Base-by-base conservation (phyloP, 108 stramenopile genomes). In the Cyclotella baltica region DNA sequence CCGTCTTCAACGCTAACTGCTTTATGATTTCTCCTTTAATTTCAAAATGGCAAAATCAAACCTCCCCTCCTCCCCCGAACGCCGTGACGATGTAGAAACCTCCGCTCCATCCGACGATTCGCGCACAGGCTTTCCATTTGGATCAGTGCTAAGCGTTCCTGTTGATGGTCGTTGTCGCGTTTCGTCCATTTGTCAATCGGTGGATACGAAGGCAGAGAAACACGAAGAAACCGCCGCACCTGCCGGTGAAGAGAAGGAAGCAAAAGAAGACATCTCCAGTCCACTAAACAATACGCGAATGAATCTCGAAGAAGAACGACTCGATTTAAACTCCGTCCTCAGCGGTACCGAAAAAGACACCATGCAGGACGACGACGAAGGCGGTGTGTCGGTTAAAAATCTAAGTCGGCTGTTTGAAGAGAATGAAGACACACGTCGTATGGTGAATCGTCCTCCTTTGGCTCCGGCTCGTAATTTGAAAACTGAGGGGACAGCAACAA, bases 21-120 rank as follows among this genome's bases (percentile, higher is more conserved):
- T 43, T 43, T 43, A 43, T 43, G 40, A 10, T 10, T 13, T 43
- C 40, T 10, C 13, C 13, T 43, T 13, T 13, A 13, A 43, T 43
- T 43, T 43, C 13, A 13, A 43, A 43, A n/a, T n/a, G n/a, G n/a
- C n/a, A n/a, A n/a, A n/a, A n/a, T n/a, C n/a, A n/a, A n/a, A n/a
- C n/a, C n/a, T n/a, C 55, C 2, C 27, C 27, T 13, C 34, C 18
- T 15, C 20, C 13, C 1, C 59, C 19, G 64, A 65, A 2, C 38
- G 46, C 23, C 38, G 64, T 22, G 64, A 65, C 64, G 64, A 65
- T 43, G 43, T 65, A 18, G 64, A 65, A 27, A 65, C 64, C 40
- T 23, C 46, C 19, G 40, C 27, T 23, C 22, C 38, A 23, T 8
- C 19, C 19, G 3, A 38, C 4, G 64, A 47, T 43, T 47, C 38